Conservation (phyloP, 495 filamentous ascomycete genomes). For the Daldinia loculata region DNA sequence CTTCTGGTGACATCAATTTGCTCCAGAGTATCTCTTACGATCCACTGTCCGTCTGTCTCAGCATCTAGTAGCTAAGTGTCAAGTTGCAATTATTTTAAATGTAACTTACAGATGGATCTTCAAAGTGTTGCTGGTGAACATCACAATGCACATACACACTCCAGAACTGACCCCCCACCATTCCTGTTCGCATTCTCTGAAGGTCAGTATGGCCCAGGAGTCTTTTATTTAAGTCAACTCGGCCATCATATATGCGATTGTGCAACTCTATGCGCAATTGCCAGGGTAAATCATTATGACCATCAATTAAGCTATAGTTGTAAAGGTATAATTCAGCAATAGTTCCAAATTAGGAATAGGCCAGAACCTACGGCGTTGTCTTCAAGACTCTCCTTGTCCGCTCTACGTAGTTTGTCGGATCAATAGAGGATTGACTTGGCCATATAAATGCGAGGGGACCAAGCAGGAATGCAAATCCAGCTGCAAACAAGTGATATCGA, state of each 20-base stretch:
- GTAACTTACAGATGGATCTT: slow-evolving; percentile 37
- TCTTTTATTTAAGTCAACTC: slow-evolving; percentile 41
- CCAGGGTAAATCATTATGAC: slow-evolving; percentile 49
- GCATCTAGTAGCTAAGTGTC: not conserved
- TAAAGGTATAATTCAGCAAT: not conserved
- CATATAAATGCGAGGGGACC: slow-evolving; percentile 31
- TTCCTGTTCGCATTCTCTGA: slow-evolving; percentile 37
- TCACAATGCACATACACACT: slow-evolving; percentile 43
- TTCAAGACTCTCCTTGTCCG: slow-evolving; percentile 32
- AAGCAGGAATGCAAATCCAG: slow-evolving; percentile 31
- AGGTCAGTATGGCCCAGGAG: slow-evolving; percentile 42
- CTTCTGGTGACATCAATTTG: slow-evolving; percentile 48
- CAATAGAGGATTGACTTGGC: slow-evolving; percentile 22
- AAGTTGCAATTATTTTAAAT: not conserved
- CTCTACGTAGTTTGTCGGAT: slow-evolving; percentile 29
- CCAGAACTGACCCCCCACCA: slow-evolving; percentile 51
- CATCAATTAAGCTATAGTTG: slow-evolving; percentile 41
- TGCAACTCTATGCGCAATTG: slow-evolving; percentile 45
- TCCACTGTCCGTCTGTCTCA: slow-evolving; percentile 20
- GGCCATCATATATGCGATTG: slow-evolving; percentile 42
- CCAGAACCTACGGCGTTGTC: slow-evolving; percentile 25
- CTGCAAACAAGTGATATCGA: slow-evolving; percentile 27
- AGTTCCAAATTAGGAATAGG: not conserved
- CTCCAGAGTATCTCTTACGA: slow-evolving; percentile 47
- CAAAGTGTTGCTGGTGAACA: slow-evolving; percentile 30